These are phyloP conservation scores for Kluyveromyces siamensis DNA, from an alignment of 805 yeast genomes.

Conservation along the genomic window DNA sequence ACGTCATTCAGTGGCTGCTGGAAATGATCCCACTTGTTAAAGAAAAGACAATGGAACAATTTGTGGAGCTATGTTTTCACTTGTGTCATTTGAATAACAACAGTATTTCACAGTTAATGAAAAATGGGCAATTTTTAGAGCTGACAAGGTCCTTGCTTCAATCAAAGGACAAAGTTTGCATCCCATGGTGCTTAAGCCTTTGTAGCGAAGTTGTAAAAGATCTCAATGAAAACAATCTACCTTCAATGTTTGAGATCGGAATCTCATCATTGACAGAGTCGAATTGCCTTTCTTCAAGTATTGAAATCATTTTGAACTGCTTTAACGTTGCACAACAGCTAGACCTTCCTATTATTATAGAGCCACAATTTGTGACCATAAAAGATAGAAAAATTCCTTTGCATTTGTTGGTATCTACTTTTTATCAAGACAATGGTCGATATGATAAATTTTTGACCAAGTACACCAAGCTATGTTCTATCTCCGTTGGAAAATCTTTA, in stretches of 20 bases:
- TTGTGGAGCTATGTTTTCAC: conserved; percentile 20
- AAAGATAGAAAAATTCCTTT: background rate
- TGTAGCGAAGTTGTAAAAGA: conserved; percentile 6
- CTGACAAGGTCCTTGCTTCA: conserved; percentile 2
- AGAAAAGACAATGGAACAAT: conserved; percentile 23
- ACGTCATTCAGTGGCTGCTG: conserved; percentile 15
- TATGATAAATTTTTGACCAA: conserved; percentile 20
- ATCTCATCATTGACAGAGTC: conserved; percentile 3
- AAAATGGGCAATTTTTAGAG: conserved; percentile 6
- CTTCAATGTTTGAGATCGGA: conserved; percentile 5
- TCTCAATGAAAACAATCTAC: background rate
- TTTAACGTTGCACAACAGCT: conserved; percentile 16
- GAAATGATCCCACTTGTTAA: conserved; percentile 9
- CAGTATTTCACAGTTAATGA: conserved; percentile 9
- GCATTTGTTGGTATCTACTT: conserved; percentile 3
- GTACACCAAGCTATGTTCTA: conserved; percentile 19
- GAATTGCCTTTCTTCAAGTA: conserved; percentile 13
- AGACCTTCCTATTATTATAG: conserved; percentile 6
- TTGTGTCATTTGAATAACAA: conserved; percentile 13
- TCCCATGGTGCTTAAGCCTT: conserved; percentile 5
- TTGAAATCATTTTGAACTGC: conserved; percentile 16
- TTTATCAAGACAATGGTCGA: conserved; percentile 12
- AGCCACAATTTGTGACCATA: conserved; percentile 8
- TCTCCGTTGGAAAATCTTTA: conserved; percentile 13
- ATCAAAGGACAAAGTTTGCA: conserved; percentile 2